A percentile compares a stretch with the other conserved stretches of the same genome.
Evolutionary conservation across 2,329 filamentous ascomycete genomes (phyloP).

Genomic region (Epichloe typhina): DNA sequence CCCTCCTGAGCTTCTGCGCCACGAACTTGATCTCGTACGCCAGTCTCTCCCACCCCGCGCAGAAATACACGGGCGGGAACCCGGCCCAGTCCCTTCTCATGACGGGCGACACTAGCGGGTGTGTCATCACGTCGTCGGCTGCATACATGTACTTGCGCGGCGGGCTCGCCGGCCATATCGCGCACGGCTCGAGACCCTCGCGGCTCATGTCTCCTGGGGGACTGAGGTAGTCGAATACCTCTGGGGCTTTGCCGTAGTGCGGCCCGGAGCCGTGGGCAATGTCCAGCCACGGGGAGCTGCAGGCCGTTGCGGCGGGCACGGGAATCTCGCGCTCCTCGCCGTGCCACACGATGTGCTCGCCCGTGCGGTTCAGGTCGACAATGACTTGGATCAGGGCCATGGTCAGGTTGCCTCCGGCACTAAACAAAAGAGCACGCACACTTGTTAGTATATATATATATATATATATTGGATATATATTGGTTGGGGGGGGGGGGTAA

Average conservation of each 20-base stretch:
- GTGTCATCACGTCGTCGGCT: slow-evolving; percentile 39
- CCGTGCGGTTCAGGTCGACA: slow-evolving; percentile 43
- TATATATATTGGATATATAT: too few species aligned
- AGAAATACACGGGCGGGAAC: slow-evolving; percentile 53
- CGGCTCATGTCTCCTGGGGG: slow-evolving; percentile 26
- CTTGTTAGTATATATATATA: not conserved
- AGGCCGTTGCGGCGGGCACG: slow-evolving; percentile 51
- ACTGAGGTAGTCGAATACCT: slow-evolving; percentile 32
- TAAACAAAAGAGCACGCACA: slow-evolving; percentile 14
- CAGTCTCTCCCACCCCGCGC: slow-evolving; percentile 58
- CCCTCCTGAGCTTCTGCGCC: slow-evolving; percentile 38
- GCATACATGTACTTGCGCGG: slow-evolving; percentile 41
- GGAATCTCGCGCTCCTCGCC: slow-evolving; percentile 44
- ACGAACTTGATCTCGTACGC: slow-evolving; percentile 52
- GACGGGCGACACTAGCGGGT: slow-evolving; percentile 57
- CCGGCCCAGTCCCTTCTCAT: slow-evolving; percentile 45
- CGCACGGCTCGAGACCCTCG: slow-evolving; percentile 28
- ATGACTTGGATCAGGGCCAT: slow-evolving; percentile 56
- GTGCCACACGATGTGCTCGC: slow-evolving; percentile 43
- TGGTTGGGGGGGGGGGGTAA: not conserved
- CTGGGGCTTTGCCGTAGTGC: slow-evolving; percentile 15
- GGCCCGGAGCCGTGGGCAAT: slow-evolving; percentile 40
- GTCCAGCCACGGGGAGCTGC: slow-evolving; percentile 60
- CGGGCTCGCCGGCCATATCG: slow-evolving; percentile 42
- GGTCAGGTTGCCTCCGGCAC: slow-evolving; percentile 59